Base-by-base conservation (phyloP, 2,329 filamentous ascomycete species). In the Curvularia sp. region DNA sequence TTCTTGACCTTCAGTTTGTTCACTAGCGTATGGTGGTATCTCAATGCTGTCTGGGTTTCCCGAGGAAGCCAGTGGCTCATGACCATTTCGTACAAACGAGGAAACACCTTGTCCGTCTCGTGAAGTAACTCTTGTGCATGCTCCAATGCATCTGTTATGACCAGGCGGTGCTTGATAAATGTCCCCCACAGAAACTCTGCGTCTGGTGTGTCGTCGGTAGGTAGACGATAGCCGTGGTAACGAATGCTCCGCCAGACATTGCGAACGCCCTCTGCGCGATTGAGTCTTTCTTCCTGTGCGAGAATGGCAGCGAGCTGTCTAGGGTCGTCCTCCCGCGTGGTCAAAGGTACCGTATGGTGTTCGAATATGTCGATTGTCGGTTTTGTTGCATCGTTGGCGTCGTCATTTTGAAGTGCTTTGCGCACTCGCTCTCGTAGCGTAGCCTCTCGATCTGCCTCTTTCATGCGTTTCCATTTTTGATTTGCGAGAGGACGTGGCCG, bases 181-280 rank as follows among this genome's bases (percentile, higher is more conserved):
- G 74, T 77, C 0, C 69, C 68, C 83, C 83, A 85, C 6, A 85
- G 60, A 12, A 69, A 70, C 8, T 77, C 70, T 18, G 81, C 79
- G 4, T 78, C 63, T n/a, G 60, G 52, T 15, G 66, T 70, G 18
- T 79, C 77, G 12, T 65, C 60, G 2, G 67, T 74, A 13, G 82
- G 82, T 10, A 85, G 61, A 22, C 73, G 65, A 24, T 82, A 66
- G 2, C 70, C 65, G 24, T 76, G 70, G 12, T 64, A 50, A 64
- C 71, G 70, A 79, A 76, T 44, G 3, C 71, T 77, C 31, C 75
- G 60, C 80, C 81, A 85, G 5, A 83, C 74, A 6, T 75, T 71
- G n/a, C 65, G 47, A 5, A 82, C 73, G 10, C 82, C 83, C 20
- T 67, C 53, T 20, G 64, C 48, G 0, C 82, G 80, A 61, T 82